A percentile compares a stretch with the other conserved stretches of the same genome.
Evolutionary conservation across 331 rosid species (phyloP).

Genomic region (Malus hybrid): DNA sequence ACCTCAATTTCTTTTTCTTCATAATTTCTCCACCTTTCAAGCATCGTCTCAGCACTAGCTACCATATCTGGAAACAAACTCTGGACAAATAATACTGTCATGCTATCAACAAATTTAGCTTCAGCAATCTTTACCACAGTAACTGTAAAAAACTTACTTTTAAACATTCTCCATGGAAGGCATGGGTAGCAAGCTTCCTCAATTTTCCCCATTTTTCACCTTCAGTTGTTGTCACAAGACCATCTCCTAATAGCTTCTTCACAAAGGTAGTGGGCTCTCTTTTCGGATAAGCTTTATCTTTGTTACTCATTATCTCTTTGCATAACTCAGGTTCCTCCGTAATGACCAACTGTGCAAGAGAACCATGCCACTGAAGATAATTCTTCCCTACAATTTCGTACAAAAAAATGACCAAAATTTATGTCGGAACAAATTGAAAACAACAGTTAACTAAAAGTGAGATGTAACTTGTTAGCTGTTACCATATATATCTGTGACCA

Average conservation of each 20-base stretch:
- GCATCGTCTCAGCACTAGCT: neutral
- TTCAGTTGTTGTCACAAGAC: neutral
- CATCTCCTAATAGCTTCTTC: neutral
- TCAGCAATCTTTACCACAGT: neutral
- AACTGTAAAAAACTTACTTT: neutral
- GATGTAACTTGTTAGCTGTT: neutral
- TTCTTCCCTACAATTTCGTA: neutral
- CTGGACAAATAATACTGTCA: neutral
- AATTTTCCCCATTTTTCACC: neutral
- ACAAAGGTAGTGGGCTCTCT: neutral
- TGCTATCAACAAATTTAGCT: neutral
- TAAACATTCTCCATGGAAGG: neutral
- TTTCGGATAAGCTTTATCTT: neutral
- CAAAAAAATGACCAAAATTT: neutral
- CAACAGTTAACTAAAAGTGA: neutral
- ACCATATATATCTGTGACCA: slow-evolving; percentile 19
- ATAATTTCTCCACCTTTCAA: neutral
- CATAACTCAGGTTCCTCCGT: neutral
- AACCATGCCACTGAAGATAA: neutral
- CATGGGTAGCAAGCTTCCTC: neutral
- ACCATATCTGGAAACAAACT: neutral
- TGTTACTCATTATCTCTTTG: neutral
- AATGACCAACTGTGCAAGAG: neutral
- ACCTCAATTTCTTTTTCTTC: neutral
- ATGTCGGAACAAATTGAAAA: neutral